These are phyloP conservation scores for Myxozyma mucilagina DNA, from an alignment of 805 yeast species.

Conservation along the genomic window DNA sequence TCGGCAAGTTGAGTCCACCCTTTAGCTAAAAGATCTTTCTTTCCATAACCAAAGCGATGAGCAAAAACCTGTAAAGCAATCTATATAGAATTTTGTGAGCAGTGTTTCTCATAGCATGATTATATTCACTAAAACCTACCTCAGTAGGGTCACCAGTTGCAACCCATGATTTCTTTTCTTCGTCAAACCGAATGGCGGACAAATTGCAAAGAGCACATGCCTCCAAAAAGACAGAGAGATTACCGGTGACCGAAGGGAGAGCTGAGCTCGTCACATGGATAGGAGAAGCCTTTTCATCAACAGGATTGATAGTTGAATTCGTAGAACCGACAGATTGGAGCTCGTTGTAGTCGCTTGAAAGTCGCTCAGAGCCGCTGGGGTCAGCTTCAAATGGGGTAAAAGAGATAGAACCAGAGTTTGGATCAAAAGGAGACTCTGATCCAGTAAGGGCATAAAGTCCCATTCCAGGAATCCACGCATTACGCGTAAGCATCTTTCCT, in stretches of 20 bases:
- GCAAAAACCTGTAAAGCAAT: constrained; percentile 81
- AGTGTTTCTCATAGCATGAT: not conserved
- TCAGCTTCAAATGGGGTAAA: not conserved
- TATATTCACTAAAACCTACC: constrained; percentile 1
- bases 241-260: not conserved
- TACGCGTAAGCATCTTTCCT: constrained; percentile 74
- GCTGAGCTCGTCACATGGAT: not conserved
- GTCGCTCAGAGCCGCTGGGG: not conserved
- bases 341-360: not conserved
- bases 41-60: constrained; percentile 54
- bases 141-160: constrained; percentile 91
- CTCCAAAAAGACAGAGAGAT: constrained; percentile 50
- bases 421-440: constrained; percentile 63
- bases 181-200: constrained; percentile 59
- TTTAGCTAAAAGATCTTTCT: constrained; percentile 44
- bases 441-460: constrained; percentile 59
- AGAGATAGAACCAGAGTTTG: constrained; percentile 54
- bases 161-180: constrained; percentile 59
- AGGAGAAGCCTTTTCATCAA: not conserved
- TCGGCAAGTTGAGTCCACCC: constrained; percentile 55
- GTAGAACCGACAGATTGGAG: not conserved
- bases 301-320: not conserved
- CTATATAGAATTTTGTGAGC: constrained; percentile 16
- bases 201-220: constrained; percentile 66
- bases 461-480: constrained; percentile 64